phyloP scores from a whole-genome alignment of 139 green algal species.

The Medakamo hakoo region DNA sequence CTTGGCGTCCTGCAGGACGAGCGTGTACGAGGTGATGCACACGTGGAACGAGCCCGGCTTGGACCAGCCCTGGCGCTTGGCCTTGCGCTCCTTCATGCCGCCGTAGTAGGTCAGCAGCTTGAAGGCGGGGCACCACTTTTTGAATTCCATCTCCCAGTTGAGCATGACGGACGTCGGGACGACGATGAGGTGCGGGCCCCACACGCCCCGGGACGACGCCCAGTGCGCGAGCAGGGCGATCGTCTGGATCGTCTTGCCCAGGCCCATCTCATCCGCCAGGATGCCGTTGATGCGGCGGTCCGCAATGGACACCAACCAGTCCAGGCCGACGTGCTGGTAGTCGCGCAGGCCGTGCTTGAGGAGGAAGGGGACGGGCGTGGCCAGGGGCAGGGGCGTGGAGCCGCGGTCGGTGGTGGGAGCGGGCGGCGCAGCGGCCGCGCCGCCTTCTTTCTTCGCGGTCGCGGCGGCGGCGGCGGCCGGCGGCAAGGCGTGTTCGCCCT shows the following conservation, averaged over 20 bases:
- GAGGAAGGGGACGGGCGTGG: constrained; percentile 65
- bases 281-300: constrained; percentile 86
- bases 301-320: constrained; percentile 94
- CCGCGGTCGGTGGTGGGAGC: too few species aligned
- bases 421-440: too few species aligned
- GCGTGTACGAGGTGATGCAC: constrained; percentile 96
- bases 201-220: constrained; percentile 64
- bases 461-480: background rate
- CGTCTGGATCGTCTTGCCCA: constrained; percentile 95
- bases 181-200: constrained; percentile 96
- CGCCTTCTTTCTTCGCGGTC: too few species aligned
- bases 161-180: constrained; percentile 94
- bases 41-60: constrained; percentile 97
- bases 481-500: background rate
- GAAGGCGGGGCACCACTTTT: constrained; percentile 97
- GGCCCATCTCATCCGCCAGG: constrained; percentile 80
- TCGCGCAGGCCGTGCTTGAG: constrained; percentile 76
- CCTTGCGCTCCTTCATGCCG: constrained; percentile 71
- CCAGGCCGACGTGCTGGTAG: constrained; percentile 93
- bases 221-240: constrained; percentile 85
- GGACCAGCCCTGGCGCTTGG: constrained; percentile 90
- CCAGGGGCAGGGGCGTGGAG: constrained; percentile 1
- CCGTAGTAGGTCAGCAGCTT: constrained; percentile 99
- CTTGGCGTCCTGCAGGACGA: constrained; percentile 82
- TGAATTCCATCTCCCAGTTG: constrained; percentile 99